A percentile compares a stretch with the other conserved stretches of the same genome.
phyloP scores from a whole-genome alignment of 192 early-diverging fungal genomes.

The Backusella sp. region DNA sequence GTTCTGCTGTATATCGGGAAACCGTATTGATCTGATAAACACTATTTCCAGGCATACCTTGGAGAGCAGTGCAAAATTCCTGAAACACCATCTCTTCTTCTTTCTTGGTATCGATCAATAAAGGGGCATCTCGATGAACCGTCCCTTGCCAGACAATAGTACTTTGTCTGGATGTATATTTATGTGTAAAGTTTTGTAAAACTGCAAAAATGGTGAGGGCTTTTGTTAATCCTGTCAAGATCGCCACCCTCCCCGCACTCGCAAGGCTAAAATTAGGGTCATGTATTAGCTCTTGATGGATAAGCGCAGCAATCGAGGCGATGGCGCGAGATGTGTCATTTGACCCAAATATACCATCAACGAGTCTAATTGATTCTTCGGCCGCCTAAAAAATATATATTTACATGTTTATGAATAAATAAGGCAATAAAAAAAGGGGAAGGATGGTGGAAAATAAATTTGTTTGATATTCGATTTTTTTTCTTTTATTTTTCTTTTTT shows the following conservation, averaged over 20 bases:
- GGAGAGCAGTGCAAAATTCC: not conserved
- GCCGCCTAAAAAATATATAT: conserved; percentile 54
- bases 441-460: not conserved
- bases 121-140: conserved; percentile 47
- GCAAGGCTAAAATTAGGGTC: conserved; percentile 63
- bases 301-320: conserved; percentile 74
- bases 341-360: conserved; percentile 95
- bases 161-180: conserved; percentile 42
- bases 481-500: not conserved
- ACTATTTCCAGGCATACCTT: not conserved
- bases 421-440: not conserved
- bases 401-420: not conserved
- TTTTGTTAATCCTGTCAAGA: conserved; percentile 72
- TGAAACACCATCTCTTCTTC: not conserved
- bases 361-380: conserved; percentile 81
- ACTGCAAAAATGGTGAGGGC: conserved; percentile 84
- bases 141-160: conserved; percentile 60
- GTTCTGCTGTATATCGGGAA: not conserved
- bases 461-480: not conserved
- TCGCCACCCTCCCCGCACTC: conserved; percentile 62
- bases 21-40: not conserved
- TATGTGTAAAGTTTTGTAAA: conserved; percentile 77
- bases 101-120: not conserved
- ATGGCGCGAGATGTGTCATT: conserved; percentile 93
- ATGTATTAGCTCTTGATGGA: conserved; percentile 70